Evolutionary conservation across 2,329 filamentous ascomycete genomes (phyloP).

Genomic region (Penicillium sp.): DNA sequence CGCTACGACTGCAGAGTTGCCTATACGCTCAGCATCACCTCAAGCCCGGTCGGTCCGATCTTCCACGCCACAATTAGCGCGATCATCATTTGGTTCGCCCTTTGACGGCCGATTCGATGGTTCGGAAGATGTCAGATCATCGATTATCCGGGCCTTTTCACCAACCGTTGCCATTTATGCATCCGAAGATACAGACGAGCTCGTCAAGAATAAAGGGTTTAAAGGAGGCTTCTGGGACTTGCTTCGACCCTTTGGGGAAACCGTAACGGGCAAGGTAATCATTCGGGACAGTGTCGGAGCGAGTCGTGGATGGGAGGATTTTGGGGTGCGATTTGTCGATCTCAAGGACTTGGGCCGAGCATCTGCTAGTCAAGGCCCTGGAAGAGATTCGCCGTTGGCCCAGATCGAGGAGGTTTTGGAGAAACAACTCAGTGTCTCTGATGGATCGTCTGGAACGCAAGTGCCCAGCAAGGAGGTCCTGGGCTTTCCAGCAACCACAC

Average conservation of each 20-base stretch:
- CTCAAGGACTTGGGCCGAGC: slow-evolving; percentile 47
- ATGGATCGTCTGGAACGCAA: slow-evolving; percentile 44
- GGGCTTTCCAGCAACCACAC: slow-evolving; percentile 50
- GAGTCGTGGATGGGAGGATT: slow-evolving; percentile 80
- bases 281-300: slow-evolving; percentile 85
- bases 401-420: slow-evolving; percentile 77
- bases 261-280: slow-evolving; percentile 77
- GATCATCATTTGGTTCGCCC: slow-evolving; percentile 40
- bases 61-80: slow-evolving; percentile 46
- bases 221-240: slow-evolving; percentile 75
- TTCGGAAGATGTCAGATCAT: slow-evolving; percentile 52
- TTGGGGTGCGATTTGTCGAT: slow-evolving; percentile 75
- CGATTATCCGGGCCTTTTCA: slow-evolving; percentile 79
- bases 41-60: slow-evolving; percentile 55
- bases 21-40: slow-evolving; percentile 63
- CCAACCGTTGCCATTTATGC: slow-evolving; percentile 82
- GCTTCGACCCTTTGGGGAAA: slow-evolving; percentile 84
- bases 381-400: slow-evolving; percentile 34
- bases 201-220: slow-evolving; percentile 80
- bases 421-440: slow-evolving; percentile 69
- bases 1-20: slow-evolving; percentile 61
- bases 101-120: slow-evolving; percentile 50
- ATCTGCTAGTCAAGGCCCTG: slow-evolving; percentile 33
- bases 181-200: slow-evolving; percentile 76
- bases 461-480: slow-evolving; percentile 27